Conservation (phyloP, 441 rosid genomes). For the Theobroma grandiflorum region DNA sequence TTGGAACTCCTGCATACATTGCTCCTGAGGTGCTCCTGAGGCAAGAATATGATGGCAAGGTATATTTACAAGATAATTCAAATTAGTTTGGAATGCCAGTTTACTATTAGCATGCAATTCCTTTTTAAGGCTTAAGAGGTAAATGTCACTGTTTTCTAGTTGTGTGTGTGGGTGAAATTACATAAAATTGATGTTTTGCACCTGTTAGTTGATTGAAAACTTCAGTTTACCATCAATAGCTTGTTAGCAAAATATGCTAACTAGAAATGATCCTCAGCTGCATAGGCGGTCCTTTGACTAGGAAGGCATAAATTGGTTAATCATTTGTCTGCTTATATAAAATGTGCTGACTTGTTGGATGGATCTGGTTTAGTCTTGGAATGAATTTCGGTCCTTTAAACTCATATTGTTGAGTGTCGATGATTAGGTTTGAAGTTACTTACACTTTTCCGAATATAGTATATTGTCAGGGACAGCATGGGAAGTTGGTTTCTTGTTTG, state of each 20-base stretch:
- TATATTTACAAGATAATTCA: constrained; percentile 30
- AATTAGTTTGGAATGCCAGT: neutral
- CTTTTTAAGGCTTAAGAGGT: constrained; percentile 7
- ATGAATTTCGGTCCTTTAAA: neutral
- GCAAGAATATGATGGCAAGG: constrained; percentile 81
- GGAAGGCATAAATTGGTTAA: neutral
- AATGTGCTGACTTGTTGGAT: neutral
- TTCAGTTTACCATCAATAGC: neutral
- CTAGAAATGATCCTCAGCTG: neutral
- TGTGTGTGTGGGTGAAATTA: neutral
- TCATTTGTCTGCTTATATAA: neutral
- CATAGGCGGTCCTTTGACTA: neutral
- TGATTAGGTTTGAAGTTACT: neutral
- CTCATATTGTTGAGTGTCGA: neutral
- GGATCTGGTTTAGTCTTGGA: neutral
- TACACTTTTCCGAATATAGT: neutral
- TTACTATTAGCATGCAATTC: neutral
- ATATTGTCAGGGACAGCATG: neutral
- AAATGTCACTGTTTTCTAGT: neutral
- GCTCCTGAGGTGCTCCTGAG: constrained; percentile 71
- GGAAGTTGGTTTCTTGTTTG: neutral
- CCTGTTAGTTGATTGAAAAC: neutral
- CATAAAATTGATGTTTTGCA: neutral
- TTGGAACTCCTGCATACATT: constrained; percentile 80
- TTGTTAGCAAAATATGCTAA: neutral